Percentiles rank a stretch among this genome's conserved stretches.
Evolutionary conservation across 2,329 filamentous ascomycete genomes (phyloP).

Genomic region (Xenosphaeropsis pyriputrescens): DNA sequence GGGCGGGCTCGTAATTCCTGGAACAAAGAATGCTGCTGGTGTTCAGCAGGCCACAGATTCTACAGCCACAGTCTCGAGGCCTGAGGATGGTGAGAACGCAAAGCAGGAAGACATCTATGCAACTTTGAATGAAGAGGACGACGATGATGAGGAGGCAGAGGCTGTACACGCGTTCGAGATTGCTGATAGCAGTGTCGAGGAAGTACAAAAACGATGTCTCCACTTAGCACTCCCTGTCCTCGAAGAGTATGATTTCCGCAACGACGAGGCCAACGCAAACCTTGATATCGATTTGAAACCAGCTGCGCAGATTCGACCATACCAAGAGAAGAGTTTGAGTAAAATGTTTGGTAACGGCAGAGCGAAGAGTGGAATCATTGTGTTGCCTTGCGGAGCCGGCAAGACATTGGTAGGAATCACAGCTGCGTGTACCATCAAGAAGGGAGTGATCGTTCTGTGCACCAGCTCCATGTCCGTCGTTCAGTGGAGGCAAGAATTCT

Average conservation of each 20-base stretch:
- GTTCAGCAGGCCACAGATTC: conserved; percentile 55
- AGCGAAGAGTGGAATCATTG: conserved; percentile 94
- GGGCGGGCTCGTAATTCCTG: conserved; percentile 78
- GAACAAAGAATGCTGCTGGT: conserved; percentile 84
- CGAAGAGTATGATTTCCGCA: conserved; percentile 94
- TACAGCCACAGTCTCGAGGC: conserved; percentile 21
- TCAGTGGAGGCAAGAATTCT: conserved; percentile 91
- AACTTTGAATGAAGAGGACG: conserved; percentile 64
- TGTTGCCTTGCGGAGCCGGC: conserved; percentile 87
- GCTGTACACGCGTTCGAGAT: conserved; percentile 93
- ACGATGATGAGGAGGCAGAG: conserved; percentile 69
- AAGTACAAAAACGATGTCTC: conserved; percentile 79
- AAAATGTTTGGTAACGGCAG: conserved; percentile 99
- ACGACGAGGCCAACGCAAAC: conserved; percentile 78
- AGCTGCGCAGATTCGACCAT: conserved; percentile 77
- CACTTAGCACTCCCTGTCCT: conserved; percentile 77
- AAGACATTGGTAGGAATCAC: conserved; percentile 98
- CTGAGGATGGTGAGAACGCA: conserved; percentile 31
- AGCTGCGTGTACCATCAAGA: conserved; percentile 93
- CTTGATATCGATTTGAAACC: conserved; percentile 89
- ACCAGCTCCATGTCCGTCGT: conserved; percentile 97
- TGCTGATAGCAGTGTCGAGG: conserved; percentile 64
- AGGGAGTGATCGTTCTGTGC: conserved; percentile 86
- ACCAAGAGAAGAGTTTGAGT: conserved; percentile 93
- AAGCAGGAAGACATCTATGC: conserved; percentile 57